Conservation (phyloP, 73 alveolate genomes). For the Effrenium voratum region DNA sequence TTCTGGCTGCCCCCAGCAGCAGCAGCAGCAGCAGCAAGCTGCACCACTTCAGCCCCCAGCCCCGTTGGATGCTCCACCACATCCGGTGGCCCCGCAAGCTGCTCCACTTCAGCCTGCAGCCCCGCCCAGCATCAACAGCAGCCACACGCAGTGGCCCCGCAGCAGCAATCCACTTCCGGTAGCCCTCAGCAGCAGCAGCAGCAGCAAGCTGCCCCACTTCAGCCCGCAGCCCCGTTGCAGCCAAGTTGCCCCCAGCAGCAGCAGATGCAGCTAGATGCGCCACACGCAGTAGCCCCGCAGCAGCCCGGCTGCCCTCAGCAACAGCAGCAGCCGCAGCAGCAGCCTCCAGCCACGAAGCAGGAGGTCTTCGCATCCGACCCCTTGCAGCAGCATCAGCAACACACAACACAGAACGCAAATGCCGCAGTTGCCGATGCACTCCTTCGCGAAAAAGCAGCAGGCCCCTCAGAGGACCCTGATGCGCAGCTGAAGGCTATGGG, state of each 20-base stretch:
- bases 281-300: not conserved
- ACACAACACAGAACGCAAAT: not conserved
- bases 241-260: not conserved
- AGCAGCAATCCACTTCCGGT: not conserved
- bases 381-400: not conserved
- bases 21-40: too few species aligned
- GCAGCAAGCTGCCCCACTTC: not conserved
- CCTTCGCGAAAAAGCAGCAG: not conserved
- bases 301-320: not conserved
- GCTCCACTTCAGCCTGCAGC: not conserved
- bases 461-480: not conserved
- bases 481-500: not conserved
- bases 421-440: not conserved
- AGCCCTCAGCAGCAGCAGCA: not conserved
- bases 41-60: too few species aligned
- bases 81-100: not conserved
- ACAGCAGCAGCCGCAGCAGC: too few species aligned
- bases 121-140: not conserved
- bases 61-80: not conserved
- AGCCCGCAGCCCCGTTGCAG: not conserved
- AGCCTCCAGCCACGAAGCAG: too few species aligned
- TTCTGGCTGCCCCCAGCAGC: too few species aligned
- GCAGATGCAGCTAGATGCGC: not conserved
- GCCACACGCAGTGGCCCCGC: not conserved
- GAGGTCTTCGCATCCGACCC: too few species aligned